Conservation (phyloP, 164 flowering plant species). For the Platanus orientalis region DNA sequence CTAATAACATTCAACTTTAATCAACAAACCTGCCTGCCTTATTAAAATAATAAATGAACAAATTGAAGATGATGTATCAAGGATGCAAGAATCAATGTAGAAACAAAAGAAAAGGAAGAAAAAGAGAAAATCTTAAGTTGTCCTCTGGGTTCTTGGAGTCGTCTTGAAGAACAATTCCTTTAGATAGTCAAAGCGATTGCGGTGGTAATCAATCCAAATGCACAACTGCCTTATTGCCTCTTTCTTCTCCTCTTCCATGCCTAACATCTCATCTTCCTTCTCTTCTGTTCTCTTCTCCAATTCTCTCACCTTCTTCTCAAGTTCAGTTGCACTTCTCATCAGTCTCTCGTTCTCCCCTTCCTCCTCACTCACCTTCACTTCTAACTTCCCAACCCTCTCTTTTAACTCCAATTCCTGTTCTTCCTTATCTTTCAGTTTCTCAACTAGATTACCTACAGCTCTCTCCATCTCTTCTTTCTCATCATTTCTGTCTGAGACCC, state of each 20-base stretch:
- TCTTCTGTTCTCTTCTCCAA: constrained; percentile 39
- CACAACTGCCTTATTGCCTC: constrained; percentile 85
- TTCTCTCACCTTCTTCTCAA: constrained; percentile 28
- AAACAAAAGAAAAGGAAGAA: neutral
- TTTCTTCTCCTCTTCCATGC: constrained; percentile 63
- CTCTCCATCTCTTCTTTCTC: constrained; percentile 22
- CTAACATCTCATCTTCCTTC: constrained; percentile 40
- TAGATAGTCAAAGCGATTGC: constrained; percentile 38
- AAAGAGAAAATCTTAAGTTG: constrained; percentile 11
- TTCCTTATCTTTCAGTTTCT: constrained; percentile 27
- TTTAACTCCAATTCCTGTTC: constrained; percentile 18
- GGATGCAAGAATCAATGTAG: neutral
- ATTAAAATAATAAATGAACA: neutral
- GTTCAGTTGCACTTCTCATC: constrained; percentile 16
- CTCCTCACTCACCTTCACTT: constrained; percentile 18
- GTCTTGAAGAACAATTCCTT: constrained; percentile 27
- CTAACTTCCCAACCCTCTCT: constrained; percentile 30
- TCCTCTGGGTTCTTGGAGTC: no score
- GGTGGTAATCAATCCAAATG: constrained; percentile 61
- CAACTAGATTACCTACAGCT: constrained; percentile 14
- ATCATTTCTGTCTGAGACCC: constrained; percentile 16
- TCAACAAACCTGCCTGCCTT: no score
- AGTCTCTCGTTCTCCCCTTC: constrained; percentile 30
- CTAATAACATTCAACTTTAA: no score
- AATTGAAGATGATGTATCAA: neutral